Evolutionary conservation across 164 flowering plant genomes (phyloP).

Genomic region (Piper betle): DNA sequence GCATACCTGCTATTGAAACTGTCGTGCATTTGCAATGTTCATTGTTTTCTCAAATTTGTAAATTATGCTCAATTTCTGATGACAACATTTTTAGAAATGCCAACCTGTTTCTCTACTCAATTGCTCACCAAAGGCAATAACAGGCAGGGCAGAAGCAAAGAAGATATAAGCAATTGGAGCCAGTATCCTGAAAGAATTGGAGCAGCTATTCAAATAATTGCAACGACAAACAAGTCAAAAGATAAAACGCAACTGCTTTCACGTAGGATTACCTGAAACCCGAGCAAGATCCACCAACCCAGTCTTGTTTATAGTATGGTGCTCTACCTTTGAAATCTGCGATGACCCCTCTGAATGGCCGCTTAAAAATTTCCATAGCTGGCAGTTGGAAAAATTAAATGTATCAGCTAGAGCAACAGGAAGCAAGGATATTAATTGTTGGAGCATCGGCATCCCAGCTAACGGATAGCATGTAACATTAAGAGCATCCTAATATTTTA

Average conservation of each 20-base stretch:
- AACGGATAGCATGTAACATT: background rate
- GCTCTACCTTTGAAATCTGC: slow-evolving; percentile 37
- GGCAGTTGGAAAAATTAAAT: background rate
- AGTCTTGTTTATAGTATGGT: slow-evolving; percentile 41
- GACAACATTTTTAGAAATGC: background rate
- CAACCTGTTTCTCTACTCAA: slow-evolving; percentile 43
- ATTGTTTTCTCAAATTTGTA: background rate
- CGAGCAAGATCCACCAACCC: slow-evolving; percentile 24
- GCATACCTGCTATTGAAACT: background rate
- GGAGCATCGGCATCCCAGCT: background rate
- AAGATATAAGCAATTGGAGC: slow-evolving; percentile 49
- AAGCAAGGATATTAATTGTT: background rate
- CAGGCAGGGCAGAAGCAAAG: slow-evolving; percentile 57
- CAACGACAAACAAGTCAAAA: background rate
- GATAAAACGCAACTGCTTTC: background rate
- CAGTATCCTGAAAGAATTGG: slow-evolving; percentile 27
- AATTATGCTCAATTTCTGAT: background rate
- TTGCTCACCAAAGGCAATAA: slow-evolving; percentile 58
- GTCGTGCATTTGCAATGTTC: background rate
- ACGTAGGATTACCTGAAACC: slow-evolving; percentile 25
- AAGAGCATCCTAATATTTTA: too few relatives aligned
- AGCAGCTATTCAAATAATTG: background rate
- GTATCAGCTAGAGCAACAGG: background rate
- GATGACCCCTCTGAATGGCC: slow-evolving; percentile 40
- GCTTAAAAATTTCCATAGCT: slow-evolving; percentile 18